Evolutionary conservation across 768 basidiomycete species (phyloP).

Genomic region (Tremella yokohamensis): DNA sequence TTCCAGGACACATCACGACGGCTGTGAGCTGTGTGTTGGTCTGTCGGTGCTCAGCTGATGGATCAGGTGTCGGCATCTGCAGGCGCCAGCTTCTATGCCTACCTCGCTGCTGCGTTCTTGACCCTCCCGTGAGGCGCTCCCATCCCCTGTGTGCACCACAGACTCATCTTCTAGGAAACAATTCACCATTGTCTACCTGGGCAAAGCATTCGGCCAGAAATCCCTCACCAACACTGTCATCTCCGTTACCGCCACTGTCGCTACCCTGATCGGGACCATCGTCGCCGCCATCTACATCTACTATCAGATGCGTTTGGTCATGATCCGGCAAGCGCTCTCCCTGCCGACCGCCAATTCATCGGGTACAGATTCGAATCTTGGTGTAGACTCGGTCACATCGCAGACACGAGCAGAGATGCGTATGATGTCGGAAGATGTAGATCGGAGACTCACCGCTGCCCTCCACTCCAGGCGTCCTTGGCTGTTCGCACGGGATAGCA

Average conservation of each 20-base stretch:
- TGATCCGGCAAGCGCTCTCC: constrained; percentile 27
- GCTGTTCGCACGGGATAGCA: neutral
- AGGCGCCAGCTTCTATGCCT: constrained; percentile 44
- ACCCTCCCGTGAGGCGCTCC: constrained; percentile 33
- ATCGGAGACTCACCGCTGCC: neutral
- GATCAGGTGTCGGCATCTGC: constrained; percentile 39
- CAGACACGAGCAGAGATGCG: constrained; percentile 1
- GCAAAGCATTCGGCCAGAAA: constrained; percentile 40
- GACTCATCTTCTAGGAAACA: constrained; percentile 31
- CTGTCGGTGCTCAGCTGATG: too few species aligned
- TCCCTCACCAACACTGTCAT: constrained; percentile 39
- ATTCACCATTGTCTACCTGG: constrained; percentile 46
- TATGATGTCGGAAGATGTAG: constrained; percentile 3
- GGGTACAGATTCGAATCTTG: too few species aligned
- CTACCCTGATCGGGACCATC: constrained; percentile 42
- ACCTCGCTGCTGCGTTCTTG: constrained; percentile 45
- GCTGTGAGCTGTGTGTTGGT: constrained; percentile 17
- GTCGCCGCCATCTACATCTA: constrained; percentile 48
- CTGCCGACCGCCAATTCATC: constrained; percentile 9
- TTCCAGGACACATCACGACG: constrained; percentile 47
- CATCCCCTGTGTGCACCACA: constrained; percentile 51
- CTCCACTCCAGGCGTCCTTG: neutral
- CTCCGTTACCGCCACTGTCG: constrained; percentile 31
- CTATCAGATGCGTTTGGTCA: constrained; percentile 47
- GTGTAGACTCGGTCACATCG: too few species aligned